Conservation (phyloP, 768 basidiomycete species). For the Saitozyma sp. region DNA sequence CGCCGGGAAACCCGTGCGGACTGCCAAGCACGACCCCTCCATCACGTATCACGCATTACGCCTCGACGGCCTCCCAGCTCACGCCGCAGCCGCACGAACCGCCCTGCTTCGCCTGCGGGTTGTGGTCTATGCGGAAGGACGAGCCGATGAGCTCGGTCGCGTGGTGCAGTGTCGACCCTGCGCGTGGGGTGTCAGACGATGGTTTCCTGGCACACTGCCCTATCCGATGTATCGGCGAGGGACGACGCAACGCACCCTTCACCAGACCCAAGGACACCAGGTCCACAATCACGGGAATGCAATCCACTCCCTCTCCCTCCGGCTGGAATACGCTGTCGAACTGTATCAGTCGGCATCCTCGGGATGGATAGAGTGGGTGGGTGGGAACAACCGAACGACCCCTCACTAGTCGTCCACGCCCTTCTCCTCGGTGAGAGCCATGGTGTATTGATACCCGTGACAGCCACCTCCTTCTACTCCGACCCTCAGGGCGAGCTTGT, state of each 20-base stretch:
- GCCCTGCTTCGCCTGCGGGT: constrained; percentile 82
- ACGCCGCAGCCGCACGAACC: constrained; percentile 92
- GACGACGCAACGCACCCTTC: too few relatives aligned
- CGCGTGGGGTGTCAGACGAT: background rate
- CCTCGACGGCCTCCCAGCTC: constrained; percentile 72
- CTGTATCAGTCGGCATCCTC: constrained; percentile 6
- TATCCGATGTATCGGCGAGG: too few relatives aligned
- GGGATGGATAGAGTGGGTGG: background rate
- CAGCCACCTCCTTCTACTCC: constrained; percentile 92
- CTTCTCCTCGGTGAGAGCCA: constrained; percentile 69
- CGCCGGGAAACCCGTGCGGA: background rate
- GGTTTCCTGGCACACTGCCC: too few relatives aligned
- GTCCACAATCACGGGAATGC: constrained; percentile 68
- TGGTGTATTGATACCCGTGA: constrained; percentile 95
- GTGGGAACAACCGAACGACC: constrained; percentile 44
- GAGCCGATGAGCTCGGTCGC: constrained; percentile 94
- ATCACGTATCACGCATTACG: constrained; percentile 51
- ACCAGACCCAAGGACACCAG: constrained; percentile 78
- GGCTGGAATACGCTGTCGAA: constrained; percentile 50
- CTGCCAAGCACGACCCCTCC: too few relatives aligned
- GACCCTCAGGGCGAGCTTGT: constrained; percentile 68
- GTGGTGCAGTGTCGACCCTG: constrained; percentile 78
- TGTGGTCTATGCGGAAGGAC: constrained; percentile 76
- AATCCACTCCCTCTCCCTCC: constrained; percentile 29
- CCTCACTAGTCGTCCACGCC: constrained; percentile 78